phyloP scores from a whole-genome alignment of 169 alveolate species.

The Cryptosporidium parvum region DNA sequence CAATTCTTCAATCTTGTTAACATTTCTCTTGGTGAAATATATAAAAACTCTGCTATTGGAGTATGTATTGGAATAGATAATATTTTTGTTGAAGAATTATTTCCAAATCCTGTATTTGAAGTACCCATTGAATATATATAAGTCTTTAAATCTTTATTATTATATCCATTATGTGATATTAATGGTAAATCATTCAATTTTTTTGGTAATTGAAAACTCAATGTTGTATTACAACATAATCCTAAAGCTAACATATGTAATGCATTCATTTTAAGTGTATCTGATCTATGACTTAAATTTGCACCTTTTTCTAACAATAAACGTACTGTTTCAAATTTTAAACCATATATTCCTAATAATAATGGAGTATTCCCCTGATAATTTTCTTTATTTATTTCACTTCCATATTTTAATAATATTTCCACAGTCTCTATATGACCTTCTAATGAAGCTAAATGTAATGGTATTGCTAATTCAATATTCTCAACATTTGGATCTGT shows the following conservation, averaged over 20 bases:
- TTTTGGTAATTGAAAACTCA: slow-evolving; percentile 61
- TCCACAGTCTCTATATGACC: slow-evolving; percentile 87
- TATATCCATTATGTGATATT: slow-evolving; percentile 53
- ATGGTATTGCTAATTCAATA: slow-evolving; percentile 89
- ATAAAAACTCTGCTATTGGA: slow-evolving; percentile 55
- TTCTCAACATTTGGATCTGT: slow-evolving; percentile 81
- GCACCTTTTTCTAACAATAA: slow-evolving; percentile 83
- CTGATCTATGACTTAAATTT: slow-evolving; percentile 64
- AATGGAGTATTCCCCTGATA: slow-evolving; percentile 88
- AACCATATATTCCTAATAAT: slow-evolving; percentile 85
- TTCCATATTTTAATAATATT: slow-evolving; percentile 80
- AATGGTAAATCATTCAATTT: slow-evolving; percentile 66
- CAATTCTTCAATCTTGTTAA: slow-evolving; percentile 48
- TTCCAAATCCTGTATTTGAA: slow-evolving; percentile 70
- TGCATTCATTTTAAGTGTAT: slow-evolving; percentile 46
- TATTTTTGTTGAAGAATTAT: slow-evolving; percentile 49
- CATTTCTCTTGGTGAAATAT: slow-evolving; percentile 74
- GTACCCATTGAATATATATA: slow-evolving; percentile 74
- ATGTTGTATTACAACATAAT: slow-evolving; percentile 61
- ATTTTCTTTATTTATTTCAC: slow-evolving; percentile 79
- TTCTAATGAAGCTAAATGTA: slow-evolving; percentile 87
- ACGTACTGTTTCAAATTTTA: slow-evolving; percentile 80
- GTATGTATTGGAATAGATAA: slow-evolving; percentile 72
- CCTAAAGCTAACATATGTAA: slow-evolving; percentile 54
- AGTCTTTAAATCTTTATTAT: slow-evolving; percentile 60